Evolutionary conservation across 2,329 filamentous ascomycete genomes (phyloP), one percentile per base, ranked within the genome.

Genomic region (Curvularia sp.): DNA sequence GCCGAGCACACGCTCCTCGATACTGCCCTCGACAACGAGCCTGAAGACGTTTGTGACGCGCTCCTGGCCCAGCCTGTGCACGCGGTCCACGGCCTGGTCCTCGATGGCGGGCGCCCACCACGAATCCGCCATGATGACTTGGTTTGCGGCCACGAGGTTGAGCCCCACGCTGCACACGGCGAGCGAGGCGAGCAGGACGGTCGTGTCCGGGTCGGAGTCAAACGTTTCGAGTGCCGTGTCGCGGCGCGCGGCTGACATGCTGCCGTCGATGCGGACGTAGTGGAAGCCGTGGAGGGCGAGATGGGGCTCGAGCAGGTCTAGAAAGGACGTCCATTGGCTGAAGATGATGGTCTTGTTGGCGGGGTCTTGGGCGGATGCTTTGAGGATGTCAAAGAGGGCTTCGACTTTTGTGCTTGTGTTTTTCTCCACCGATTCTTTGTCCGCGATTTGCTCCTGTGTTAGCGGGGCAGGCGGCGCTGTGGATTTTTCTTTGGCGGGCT

Each of bases 61-160:
- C 63, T 84, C 93, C 79, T 97, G 93, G 0, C 93, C 93, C 0
- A 97, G 82, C 0, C 93, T 85, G 73, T 97, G 91, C 6, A 97
- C 92, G 4, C 93, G 89, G 72, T 97, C 93, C 2, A 96, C 84
- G 3, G 93, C 93, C 74, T 97, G 93, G 66, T 96, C 92, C 76
- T 97, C 93, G 54, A 97, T 95, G 0, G 92, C 92, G 0, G 93
- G 93, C 1, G 93, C 92, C 77, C 93, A 97, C 93, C 92, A 97
- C 58, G 86, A 90, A 75, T 97, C 93, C 0, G 87, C 86, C 19
- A 97, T 81, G 45, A 97, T 87, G 57, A 96, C 91, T 6, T 93
- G 93, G 68, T 95, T 92, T 0, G 93, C 93, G 0, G 91, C 88
- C 0, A 93, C 91, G 12, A 97, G 84, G 68, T 96, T 96, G 45